phyloP scores from a whole-genome alignment of 2,329 filamentous ascomycete genomes.

The Phoma sp. region DNA sequence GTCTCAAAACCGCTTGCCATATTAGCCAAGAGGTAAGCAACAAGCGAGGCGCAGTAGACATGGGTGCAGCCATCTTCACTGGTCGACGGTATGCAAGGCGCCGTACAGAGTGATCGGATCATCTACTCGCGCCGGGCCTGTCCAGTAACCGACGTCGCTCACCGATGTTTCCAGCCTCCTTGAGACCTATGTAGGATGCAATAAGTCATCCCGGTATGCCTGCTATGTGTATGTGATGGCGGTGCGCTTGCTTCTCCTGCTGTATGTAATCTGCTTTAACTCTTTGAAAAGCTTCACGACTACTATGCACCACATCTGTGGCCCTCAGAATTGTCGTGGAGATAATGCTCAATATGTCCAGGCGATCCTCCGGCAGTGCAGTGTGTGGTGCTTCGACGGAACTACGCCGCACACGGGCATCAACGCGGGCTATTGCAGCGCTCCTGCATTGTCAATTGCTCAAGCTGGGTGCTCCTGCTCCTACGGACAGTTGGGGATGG shows the following conservation, averaged over 20 bases:
- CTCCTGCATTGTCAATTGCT: background rate
- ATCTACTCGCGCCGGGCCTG: background rate
- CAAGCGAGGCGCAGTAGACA: slow-evolving; percentile 1
- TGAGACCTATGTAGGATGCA: background rate
- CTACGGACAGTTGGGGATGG: background rate
- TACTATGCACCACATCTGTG: too few relatives aligned
- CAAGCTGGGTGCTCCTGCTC: background rate
- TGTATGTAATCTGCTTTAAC: too few relatives aligned
- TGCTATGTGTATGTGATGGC: background rate
- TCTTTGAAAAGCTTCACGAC: too few relatives aligned
- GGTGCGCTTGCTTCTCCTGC: too few relatives aligned
- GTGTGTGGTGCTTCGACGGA: too few relatives aligned
- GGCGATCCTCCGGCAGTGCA: too few relatives aligned
- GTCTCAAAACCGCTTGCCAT: slow-evolving; percentile 5
- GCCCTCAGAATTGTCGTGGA: too few relatives aligned
- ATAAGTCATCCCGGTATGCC: background rate
- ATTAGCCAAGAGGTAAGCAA: slow-evolving; percentile 10
- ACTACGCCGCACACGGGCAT: slow-evolving; percentile 1
- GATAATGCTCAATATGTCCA: too few relatives aligned
- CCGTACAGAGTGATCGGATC: background rate
- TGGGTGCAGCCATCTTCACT: background rate
- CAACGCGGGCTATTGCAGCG: background rate
- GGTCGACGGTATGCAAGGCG: background rate
- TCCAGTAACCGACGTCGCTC: background rate
- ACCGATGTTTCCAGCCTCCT: background rate